A percentile compares a stretch with the other conserved stretches of the same genome.
These are phyloP conservation scores for Oryza brachyantha DNA, from an alignment of 176 grass and related monocot species.

Conservation along the genomic window DNA sequence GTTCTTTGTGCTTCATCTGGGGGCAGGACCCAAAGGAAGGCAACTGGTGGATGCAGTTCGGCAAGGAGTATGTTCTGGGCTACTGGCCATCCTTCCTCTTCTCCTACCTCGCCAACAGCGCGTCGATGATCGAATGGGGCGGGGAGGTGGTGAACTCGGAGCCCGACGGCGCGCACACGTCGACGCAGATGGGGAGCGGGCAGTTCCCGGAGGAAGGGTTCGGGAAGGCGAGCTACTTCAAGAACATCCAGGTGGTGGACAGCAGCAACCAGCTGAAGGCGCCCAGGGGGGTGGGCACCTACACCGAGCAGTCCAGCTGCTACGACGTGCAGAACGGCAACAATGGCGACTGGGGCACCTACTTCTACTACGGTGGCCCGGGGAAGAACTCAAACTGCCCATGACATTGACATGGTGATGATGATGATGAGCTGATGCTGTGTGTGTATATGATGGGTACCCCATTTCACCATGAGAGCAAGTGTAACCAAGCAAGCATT, in stretches of 20 bases:
- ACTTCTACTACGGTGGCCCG: slow-evolving; percentile 82
- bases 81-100: slow-evolving; percentile 84
- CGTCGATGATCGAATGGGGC: slow-evolving; percentile 76
- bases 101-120: slow-evolving; percentile 59
- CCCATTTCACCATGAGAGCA: background rate
- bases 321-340: slow-evolving; percentile 66
- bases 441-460: background rate
- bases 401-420: no score
- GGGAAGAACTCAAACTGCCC: slow-evolving; percentile 78
- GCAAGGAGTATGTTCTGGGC: slow-evolving; percentile 57
- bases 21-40: slow-evolving; percentile 80
- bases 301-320: slow-evolving; percentile 68
- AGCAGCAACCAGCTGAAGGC: slow-evolving; percentile 47
- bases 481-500: slow-evolving; percentile 13
- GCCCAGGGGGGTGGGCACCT: slow-evolving; percentile 49
- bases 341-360: slow-evolving; percentile 79
- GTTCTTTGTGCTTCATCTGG: background rate
- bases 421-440: background rate
- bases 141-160: slow-evolving; percentile 83
- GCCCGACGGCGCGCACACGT: slow-evolving; percentile 45
- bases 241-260: slow-evolving; percentile 75
- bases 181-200: slow-evolving; percentile 77
- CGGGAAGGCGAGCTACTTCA: slow-evolving; percentile 81
- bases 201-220: slow-evolving; percentile 79
- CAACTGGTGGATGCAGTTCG: slow-evolving; percentile 95